Evolutionary conservation across 169 alveolate genomes (phyloP), one percentile per base, ranked within the genome.

Genomic region (Blepharisma undulans): DNA sequence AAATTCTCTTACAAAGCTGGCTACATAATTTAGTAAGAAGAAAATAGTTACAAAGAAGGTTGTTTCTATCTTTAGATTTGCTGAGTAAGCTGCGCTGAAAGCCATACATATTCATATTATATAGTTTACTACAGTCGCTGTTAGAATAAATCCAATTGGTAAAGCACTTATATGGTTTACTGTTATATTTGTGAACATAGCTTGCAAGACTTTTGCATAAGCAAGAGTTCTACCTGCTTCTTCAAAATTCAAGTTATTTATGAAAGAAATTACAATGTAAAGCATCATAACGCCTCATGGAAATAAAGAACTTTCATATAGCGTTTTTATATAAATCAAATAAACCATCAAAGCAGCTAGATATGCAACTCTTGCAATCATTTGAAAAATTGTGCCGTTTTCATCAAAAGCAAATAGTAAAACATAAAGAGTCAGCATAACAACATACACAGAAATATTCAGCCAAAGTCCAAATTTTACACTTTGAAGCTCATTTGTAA

Each of bases 101-200:
- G 22, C 29, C 6, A 78, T 29, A 29, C 61, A 78, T 29, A 78
- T 32, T 4, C 29, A 21, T 7, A 12, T 6, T 29, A 78, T 29
- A 78, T 78, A 27, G 66, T 27, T 29, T 12, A 78, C 29, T 21
- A 78, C 34, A 2, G 29, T 78, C 18, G 29, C 34, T 29, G 86
- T 21, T 25, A 78, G 34, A 29, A 78, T 21, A 27, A 32, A 29
- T 22, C 86, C 86, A 27, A 36, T 27, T 21, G 25, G 30, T 7
- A 84, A 19, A 25, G 77, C 74, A 14, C 78, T 36, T n/a, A 84
- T 59, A 76, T 84, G 89, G 60, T 84, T 84, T 22, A 84, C 27
- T 30, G 60, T n/a, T 0, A 84, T 76, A 30, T 36, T 59, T 4
- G 77, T 36, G 74, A 33, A 59, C 89, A 84, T 84, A 10, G 60